These are phyloP conservation scores for Xylariaceae sp. DNA, from an alignment of 2,329 filamentous ascomycete genomes.

Conservation along the genomic window DNA sequence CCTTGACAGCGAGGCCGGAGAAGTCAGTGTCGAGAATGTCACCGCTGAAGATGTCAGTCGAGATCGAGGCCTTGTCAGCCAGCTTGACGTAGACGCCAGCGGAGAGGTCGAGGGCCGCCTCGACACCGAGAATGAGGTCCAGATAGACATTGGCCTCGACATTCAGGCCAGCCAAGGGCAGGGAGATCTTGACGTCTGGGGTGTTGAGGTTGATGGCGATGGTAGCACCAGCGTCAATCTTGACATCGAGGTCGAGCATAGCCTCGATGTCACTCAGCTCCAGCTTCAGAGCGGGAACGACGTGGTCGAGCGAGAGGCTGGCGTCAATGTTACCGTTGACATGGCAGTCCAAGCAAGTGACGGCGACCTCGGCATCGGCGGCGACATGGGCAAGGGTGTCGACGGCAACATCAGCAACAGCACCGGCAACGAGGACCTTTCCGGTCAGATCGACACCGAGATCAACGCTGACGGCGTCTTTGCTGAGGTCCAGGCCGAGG, in stretches of 20 bases:
- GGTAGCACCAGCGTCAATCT: conserved; percentile 39
- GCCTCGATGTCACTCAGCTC: conserved; percentile 47
- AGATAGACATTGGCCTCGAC: conserved; percentile 45
- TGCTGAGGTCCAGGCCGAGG: conserved; percentile 14
- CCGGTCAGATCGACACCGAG: conserved; percentile 22
- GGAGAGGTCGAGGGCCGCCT: conserved; percentile 46
- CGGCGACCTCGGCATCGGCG: conserved; percentile 23
- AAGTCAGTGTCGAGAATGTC: conserved; percentile 43
- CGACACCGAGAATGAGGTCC: conserved; percentile 46
- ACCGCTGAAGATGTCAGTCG: conserved; percentile 39
- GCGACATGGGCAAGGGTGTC: conserved; percentile 30
- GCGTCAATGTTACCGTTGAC: conserved; percentile 44
- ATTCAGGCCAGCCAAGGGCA: conserved; percentile 37
- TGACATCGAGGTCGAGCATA: conserved; percentile 45
- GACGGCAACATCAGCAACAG: conserved; percentile 28
- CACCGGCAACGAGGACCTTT: conserved; percentile 21
- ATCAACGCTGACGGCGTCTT: conserved; percentile 16
- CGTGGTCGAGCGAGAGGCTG: conserved; percentile 36
- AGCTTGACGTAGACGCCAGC: conserved; percentile 50
- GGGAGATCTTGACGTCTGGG: conserved; percentile 38
- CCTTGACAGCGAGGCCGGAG: conserved; percentile 43
- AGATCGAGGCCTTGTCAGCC: conserved; percentile 38
- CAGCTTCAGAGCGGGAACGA: conserved; percentile 38
- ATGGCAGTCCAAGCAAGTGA: conserved; percentile 45
- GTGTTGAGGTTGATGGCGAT: conserved; percentile 49